These are phyloP conservation scores for Tulasnella sp. DNA, from an alignment of 768 basidiomycete species.

Conservation along the genomic window DNA sequence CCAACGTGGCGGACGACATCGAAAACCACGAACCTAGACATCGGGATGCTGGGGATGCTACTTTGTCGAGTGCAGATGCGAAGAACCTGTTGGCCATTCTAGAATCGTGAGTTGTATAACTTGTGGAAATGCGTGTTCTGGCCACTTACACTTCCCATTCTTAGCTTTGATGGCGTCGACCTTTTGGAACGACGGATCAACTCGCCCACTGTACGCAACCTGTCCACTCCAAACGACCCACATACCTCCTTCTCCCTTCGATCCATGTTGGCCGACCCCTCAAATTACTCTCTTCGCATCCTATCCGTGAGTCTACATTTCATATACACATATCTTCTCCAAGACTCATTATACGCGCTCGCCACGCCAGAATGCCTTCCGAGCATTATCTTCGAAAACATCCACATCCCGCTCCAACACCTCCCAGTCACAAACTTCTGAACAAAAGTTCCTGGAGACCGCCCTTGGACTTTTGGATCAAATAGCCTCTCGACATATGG, in stretches of 20 bases:
- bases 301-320: conserved; percentile 38
- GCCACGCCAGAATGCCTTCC: conserved; percentile 43
- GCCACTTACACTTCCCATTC: conserved; percentile 4
- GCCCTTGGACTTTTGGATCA: conserved; percentile 64
- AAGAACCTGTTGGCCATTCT: conserved; percentile 31
- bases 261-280: conserved; percentile 41
- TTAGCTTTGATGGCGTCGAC: conserved; percentile 58
- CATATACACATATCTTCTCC: conserved; percentile 8
- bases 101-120: conserved; percentile 36
- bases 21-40: background rate
- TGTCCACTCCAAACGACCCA: conserved; percentile 31
- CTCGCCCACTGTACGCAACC: conserved; percentile 26
- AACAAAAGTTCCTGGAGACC: conserved; percentile 62
- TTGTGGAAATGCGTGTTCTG: background rate
- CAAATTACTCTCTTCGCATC: conserved; percentile 42
- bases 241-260: conserved; percentile 40
- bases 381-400: conserved; percentile 56
- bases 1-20: background rate
- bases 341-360: background rate
- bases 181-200: conserved; percentile 73
- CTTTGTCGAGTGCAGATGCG: conserved; percentile 1
- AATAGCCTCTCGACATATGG: conserved; percentile 40
- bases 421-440: conserved; percentile 53
- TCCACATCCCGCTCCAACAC: conserved; percentile 52
- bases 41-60: conserved; percentile 7